Percentiles rank a stretch among this genome's conserved stretches.
Evolutionary conservation across 2,329 filamentous ascomycete genomes (phyloP).

Genomic region (Diplodia scrobiculata): DNA sequence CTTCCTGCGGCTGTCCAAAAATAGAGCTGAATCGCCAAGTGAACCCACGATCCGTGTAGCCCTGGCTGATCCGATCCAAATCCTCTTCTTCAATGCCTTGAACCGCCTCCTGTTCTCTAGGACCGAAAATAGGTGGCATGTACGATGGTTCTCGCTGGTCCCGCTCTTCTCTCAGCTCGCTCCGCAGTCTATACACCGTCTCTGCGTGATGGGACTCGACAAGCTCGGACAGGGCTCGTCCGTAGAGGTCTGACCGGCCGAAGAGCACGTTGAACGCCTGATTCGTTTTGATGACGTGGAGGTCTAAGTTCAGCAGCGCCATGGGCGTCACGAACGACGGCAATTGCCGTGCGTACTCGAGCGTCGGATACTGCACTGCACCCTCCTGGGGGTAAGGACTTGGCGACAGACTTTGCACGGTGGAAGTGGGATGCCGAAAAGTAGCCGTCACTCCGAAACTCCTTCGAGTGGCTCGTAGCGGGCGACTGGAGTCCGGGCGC

Average conservation of each 20-base stretch:
- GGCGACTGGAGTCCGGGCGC: constrained; percentile 12
- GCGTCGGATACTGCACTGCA: constrained; percentile 12
- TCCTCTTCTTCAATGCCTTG: constrained; percentile 47
- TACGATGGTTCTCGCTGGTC: constrained; percentile 53
- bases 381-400: constrained; percentile 18
- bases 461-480: constrained; percentile 25
- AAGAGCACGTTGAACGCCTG: constrained; percentile 50
- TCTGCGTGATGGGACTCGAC: constrained; percentile 48
- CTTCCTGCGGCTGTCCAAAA: constrained; percentile 29
- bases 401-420: constrained; percentile 17
- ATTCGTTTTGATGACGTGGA: constrained; percentile 52
- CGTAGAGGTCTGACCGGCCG: constrained; percentile 43
- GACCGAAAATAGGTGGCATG: constrained; percentile 53
- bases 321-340: constrained; percentile 29
- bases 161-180: constrained; percentile 51
- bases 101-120: constrained; percentile 49
- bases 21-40: constrained; percentile 27
- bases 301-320: constrained; percentile 53
- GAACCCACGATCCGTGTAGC: constrained; percentile 44
- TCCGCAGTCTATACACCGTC: constrained; percentile 49
- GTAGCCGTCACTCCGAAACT: constrained; percentile 24
- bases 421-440: constrained; percentile 31
- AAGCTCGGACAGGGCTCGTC: constrained; percentile 49
- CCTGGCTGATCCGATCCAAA: constrained; percentile 49
- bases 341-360: not conserved